These are phyloP conservation scores for Lizonia empirigonia DNA, from an alignment of 2,329 filamentous ascomycete species.

Conservation along the genomic window DNA sequence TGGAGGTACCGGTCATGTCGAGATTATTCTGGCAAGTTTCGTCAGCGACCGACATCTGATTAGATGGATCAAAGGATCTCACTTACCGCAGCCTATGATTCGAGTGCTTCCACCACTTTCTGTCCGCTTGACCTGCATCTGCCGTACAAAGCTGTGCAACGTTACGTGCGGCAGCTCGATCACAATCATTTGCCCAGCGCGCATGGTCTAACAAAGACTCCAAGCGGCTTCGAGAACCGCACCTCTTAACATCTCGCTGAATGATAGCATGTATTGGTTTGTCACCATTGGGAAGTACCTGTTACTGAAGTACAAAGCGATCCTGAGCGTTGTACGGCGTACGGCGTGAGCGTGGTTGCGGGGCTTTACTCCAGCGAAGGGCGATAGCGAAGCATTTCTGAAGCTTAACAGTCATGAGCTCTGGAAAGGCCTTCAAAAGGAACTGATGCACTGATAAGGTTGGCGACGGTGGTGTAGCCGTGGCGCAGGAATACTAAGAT, in stretches of 20 bases:
- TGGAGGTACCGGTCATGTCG: too few relatives aligned
- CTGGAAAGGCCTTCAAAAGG: not conserved
- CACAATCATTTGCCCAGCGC: not conserved
- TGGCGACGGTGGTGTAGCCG: not conserved
- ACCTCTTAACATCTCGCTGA: not conserved
- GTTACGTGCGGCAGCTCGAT: not conserved
- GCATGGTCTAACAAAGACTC: not conserved
- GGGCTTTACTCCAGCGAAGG: not conserved
- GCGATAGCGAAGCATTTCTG: not conserved
- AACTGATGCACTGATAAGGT: not conserved
- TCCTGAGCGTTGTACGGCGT: not conserved
- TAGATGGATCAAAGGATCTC: not conserved
- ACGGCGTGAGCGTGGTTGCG: not conserved
- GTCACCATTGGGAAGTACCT: too few relatives aligned
- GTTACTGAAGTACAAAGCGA: not conserved
- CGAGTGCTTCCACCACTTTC: not conserved
- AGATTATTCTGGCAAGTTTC: too few relatives aligned
- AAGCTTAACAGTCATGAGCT: not conserved
- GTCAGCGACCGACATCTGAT: too few relatives aligned
- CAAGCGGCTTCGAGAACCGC: not conserved
- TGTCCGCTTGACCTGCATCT: not conserved
- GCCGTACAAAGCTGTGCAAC: not conserved
- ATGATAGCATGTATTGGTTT: not conserved
- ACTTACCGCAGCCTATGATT: not conserved
- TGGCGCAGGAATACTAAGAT: not conserved